Base-by-base conservation (phyloP, 192 early-diverging fungal genomes). In the Radiomyces spectabilis region DNA sequence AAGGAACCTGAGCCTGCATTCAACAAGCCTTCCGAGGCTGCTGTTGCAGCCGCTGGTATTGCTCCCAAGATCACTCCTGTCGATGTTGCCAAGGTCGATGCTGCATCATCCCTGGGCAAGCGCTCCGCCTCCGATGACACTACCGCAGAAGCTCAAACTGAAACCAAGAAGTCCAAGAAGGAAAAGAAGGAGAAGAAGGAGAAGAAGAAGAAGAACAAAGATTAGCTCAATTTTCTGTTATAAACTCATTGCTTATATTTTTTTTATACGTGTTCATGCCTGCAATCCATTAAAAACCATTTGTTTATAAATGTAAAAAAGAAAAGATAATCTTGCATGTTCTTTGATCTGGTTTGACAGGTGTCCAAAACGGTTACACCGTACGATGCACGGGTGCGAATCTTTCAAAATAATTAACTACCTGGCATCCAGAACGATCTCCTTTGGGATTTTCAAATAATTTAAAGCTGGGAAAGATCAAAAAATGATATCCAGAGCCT, bases 111-210 rank as follows among this genome's bases (percentile, higher is more conserved):
- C 18, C 39, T 34, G 9, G 65, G 61, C 59, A 70, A 79, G 45
- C 68, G 72, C 54, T 31, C 48, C 51, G 58, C 64, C 54, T 63
- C 50, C 12, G 61, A 74, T 10, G n/a, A n/a, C n/a, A n/a, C n/a
- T n/a, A n/a, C n/a, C n/a, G 66, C 48, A n/a, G 39, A 52, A 3
- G 18, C 30, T 21, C 13, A 66, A 27, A 53, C 40, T 22, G 65
- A 59, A 5, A 3, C 47, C 19, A 74, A 75, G 59, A 73, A 61
- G 45, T 48, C 61, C 16, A 78, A 80, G 68, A 72, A 82, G 70
- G 67, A 61, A 48, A 74, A 81, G 69, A 73, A 75, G 61, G 72
- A 82, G 24, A 81, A 84, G 69, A 61, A 74, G 50, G 69, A 83
- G 30, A 75, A 78, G 65, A 65, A 76, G 61, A 72, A 80, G 68